Conservation (phyloP, 345 rosid species). For the Eucalyptus shirleyi region DNA sequence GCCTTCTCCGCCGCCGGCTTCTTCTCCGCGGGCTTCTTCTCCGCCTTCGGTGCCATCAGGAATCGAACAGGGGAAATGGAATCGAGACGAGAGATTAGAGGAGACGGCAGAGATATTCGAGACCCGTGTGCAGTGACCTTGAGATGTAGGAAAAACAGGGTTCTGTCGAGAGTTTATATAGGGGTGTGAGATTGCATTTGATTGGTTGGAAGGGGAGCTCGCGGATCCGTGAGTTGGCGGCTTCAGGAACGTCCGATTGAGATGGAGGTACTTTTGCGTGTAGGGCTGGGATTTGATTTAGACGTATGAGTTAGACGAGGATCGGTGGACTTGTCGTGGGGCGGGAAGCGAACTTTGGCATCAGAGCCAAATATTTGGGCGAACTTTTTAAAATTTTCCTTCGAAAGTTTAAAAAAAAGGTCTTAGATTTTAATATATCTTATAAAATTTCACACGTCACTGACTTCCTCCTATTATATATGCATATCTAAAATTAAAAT, state of each 20-base stretch:
- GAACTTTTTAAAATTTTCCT: neutral
- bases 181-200: neutral
- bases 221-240: neutral
- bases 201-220: neutral
- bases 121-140: neutral
- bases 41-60: constrained; percentile 46
- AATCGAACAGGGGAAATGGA: neutral
- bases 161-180: neutral
- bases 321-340: neutral
- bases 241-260: neutral
- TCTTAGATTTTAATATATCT: neutral
- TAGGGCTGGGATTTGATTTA: neutral
- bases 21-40: constrained; percentile 59
- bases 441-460: neutral
- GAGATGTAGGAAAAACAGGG: accelerated
- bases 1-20: constrained; percentile 50
- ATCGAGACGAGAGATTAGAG: neutral
- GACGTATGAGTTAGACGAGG: neutral
- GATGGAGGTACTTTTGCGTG: neutral
- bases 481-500: neutral
- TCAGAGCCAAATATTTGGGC: neutral
- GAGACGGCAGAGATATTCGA: neutral
- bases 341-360: neutral
- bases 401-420: neutral
- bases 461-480: neutral